Percentiles rank a stretch among this genome's conserved stretches.
Evolutionary conservation across 192 early-diverging fungal species (phyloP).

Genomic region (Pecoramyces ruminantium): DNA sequence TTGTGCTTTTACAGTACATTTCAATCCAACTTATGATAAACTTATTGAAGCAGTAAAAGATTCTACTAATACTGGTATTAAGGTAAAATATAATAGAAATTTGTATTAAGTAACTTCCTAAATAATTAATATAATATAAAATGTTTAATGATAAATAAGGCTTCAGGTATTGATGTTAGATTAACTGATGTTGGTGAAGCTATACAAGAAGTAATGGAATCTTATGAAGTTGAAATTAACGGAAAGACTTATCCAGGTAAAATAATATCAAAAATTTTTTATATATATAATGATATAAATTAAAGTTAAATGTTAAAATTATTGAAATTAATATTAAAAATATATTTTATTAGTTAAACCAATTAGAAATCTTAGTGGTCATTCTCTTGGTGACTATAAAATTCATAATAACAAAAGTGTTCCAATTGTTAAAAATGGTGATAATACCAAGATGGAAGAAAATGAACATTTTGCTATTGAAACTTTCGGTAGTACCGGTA

Average conservation of each 20-base stretch:
- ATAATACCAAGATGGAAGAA: conserved; percentile 91
- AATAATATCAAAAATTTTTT: neutral
- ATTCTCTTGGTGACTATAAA: conserved; percentile 76
- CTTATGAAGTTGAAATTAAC: conserved; percentile 86
- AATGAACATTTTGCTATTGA: conserved; percentile 90
- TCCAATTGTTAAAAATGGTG: conserved; percentile 77
- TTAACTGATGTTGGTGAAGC: conserved; percentile 88
- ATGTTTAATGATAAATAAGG: neutral
- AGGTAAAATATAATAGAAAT: conserved; percentile 1
- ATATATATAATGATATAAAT: neutral
- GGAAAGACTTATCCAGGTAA: conserved; percentile 74
- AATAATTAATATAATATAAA: too few relatives aligned
- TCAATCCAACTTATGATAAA: conserved; percentile 75
- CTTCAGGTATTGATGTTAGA: conserved; percentile 89
- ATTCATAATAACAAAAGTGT: conserved; percentile 93
- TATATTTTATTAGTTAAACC: conserved; percentile 43
- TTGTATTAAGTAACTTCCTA: too few relatives aligned
- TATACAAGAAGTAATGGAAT: conserved; percentile 96
- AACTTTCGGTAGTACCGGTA: conserved; percentile 92
- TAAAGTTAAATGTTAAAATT: neutral
- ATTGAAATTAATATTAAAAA: neutral
- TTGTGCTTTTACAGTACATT: conserved; percentile 81
- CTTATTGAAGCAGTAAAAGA: conserved; percentile 79
- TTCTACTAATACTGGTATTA: conserved; percentile 88
- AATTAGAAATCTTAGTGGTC: conserved; percentile 91